phyloP scores from a whole-genome alignment of 352 stramenopile genomes.

The Peronospora belbahrii region DNA sequence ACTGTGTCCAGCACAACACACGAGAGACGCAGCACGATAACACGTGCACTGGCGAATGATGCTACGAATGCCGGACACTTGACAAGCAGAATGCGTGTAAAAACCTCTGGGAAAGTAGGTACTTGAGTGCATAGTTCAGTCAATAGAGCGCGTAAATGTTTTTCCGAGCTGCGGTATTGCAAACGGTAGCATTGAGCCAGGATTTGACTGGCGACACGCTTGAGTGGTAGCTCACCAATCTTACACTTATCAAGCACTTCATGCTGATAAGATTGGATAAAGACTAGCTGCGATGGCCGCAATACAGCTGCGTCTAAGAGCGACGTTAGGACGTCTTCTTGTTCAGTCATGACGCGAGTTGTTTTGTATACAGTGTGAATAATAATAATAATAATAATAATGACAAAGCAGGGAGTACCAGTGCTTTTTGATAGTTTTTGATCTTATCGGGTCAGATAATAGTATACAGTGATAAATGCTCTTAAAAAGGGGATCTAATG shows the following conservation, averaged over 20 bases:
- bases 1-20: constrained; percentile 41
- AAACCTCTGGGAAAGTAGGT: constrained; percentile 41
- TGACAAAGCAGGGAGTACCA: too few species aligned
- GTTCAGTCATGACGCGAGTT: constrained; percentile 21
- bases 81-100: constrained; percentile 36
- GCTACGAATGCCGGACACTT: constrained; percentile 34
- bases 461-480: too few species aligned
- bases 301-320: constrained; percentile 50
- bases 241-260: constrained; percentile 60
- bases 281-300: constrained; percentile 34
- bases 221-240: constrained; percentile 47
- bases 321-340: constrained; percentile 57
- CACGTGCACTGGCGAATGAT: constrained; percentile 44
- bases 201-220: constrained; percentile 55
- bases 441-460: too few species aligned
- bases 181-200: constrained; percentile 45
- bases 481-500: not conserved
- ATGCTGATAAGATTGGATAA: constrained; percentile 62
- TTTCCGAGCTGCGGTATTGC: constrained; percentile 49
- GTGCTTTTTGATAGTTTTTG: not conserved
- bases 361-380: too few species aligned
- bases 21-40: constrained; percentile 52
- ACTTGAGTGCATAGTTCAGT: constrained; percentile 24
- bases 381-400: too few species aligned
- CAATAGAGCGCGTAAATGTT: constrained; percentile 46